Evolutionary conservation across 495 filamentous ascomycete genomes (phyloP).

Genomic region (Collariella sp.): DNA sequence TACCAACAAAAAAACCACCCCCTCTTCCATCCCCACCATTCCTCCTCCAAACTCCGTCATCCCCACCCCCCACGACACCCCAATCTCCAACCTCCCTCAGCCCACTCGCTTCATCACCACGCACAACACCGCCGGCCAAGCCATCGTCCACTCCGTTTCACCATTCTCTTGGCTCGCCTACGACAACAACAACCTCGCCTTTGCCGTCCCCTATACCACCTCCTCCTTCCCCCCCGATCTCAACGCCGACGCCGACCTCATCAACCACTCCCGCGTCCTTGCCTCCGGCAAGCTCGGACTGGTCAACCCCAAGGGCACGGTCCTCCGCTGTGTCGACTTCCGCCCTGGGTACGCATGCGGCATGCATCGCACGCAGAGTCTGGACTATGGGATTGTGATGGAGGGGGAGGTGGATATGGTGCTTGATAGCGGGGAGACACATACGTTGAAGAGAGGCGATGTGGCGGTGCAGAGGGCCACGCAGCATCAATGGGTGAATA

Average conservation of each 20-base stretch:
- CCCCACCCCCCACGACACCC: slow-evolving; percentile 4
- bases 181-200: slow-evolving; percentile 27
- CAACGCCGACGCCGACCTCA: slow-evolving; percentile 45
- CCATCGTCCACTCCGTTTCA: slow-evolving; percentile 26
- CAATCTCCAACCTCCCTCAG: slow-evolving; percentile 28
- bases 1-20: background rate
- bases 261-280: slow-evolving; percentile 27
- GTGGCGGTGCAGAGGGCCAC: slow-evolving; percentile 57
- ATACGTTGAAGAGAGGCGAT: slow-evolving; percentile 52
- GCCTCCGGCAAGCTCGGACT: slow-evolving; percentile 36
- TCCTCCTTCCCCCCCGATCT: slow-evolving; percentile 45
- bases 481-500: slow-evolving; percentile 61
- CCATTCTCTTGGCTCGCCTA: slow-evolving; percentile 26
- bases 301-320: slow-evolving; percentile 43
- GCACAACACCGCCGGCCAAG: slow-evolving; percentile 32
- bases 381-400: slow-evolving; percentile 73
- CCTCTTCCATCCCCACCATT: background rate
- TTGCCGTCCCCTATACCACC: slow-evolving; percentile 42
- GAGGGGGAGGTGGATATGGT: slow-evolving; percentile 60
- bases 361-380: slow-evolving; percentile 63
- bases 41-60: background rate
- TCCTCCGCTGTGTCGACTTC: slow-evolving; percentile 55
- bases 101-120: slow-evolving; percentile 34
- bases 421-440: slow-evolving; percentile 51
- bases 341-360: slow-evolving; percentile 43